Evolutionary conservation across 768 basidiomycete genomes (phyloP), one percentile per base, ranked within the genome.

Genomic region (Gautieria morchelliformis): DNA sequence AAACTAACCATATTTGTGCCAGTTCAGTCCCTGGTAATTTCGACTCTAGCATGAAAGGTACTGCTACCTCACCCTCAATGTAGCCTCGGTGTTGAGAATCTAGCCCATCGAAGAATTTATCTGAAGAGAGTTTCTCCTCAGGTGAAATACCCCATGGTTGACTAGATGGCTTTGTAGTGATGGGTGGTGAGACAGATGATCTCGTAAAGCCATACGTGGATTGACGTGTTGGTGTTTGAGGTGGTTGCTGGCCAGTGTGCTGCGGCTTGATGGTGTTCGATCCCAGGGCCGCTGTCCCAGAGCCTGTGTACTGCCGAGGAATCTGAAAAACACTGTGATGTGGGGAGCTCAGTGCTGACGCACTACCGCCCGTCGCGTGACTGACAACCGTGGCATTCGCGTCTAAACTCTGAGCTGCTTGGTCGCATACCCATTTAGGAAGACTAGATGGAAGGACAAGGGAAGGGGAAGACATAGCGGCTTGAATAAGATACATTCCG

Each of bases 401-500:
- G 66, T 42, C 24, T 60, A 61, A 17, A 81, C 79, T 22, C 76
- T 73, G 12, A 6, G 62, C 69, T 19, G 90, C 93, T 70, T 88
- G 84, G 60, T 95, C 92, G 65, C 93, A 94, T 19, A 95, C 67
- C 48, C 84, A 87, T 3, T 87, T 85, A 20, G 95, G 93, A 17
- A 98, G 78, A 2, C 77, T 72, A 6, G 78, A 69, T 37, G 93
- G 93, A 51, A 94, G 77, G 59, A 77, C 78, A 52, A 83, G 74
- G 56, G 91, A 72, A 60, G 85, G 80, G 56, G 81, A 80, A 53
- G 86, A 82, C 93, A 97, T 96, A 40, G 80, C 74, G n/a, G 82
- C 86, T 70, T 97, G 93, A 62, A 98, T 93, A 67, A 97, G 81
- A 70, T 91, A 92, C 93, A 96, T 94, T 41, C 87, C 96, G 65